A percentile compares a stretch with the other conserved stretches of the same genome.
Conservation (phyloP, 148 eudicot species). For the Rhododendron molle region DNA sequence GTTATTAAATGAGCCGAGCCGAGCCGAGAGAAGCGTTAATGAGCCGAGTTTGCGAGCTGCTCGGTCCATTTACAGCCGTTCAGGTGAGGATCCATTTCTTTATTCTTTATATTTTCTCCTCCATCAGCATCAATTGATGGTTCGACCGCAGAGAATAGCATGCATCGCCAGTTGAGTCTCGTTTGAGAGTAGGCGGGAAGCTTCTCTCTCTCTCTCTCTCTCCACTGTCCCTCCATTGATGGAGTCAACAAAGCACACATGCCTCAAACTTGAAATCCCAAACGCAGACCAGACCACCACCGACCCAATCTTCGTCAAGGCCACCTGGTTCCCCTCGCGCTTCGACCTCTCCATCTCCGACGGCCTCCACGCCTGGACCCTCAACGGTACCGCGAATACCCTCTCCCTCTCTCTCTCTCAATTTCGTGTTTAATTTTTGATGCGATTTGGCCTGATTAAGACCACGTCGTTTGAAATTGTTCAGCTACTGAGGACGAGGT, state of each 20-base stretch:
- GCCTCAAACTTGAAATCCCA: conserved; percentile 49
- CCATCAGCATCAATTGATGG: too few relatives aligned
- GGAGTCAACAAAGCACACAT: conserved; percentile 50
- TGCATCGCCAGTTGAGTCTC: too few relatives aligned
- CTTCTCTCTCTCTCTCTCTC: not conserved
- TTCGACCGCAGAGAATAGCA: too few relatives aligned
- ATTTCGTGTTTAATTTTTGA: not conserved
- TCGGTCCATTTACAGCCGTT: too few relatives aligned
- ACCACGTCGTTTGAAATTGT: not conserved
- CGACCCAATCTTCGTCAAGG: conserved; percentile 58
- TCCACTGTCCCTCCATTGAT: not conserved
- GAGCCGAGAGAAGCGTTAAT: too few relatives aligned
- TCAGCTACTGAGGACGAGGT: conserved; percentile 83
- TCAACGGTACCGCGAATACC: conserved; percentile 35
- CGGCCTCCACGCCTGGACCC: conserved; percentile 64
- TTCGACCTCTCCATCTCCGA: conserved; percentile 65
- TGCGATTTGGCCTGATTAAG: not conserved
- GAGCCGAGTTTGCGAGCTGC: too few relatives aligned
- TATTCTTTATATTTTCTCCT: too few relatives aligned
- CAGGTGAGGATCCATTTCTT: too few relatives aligned
- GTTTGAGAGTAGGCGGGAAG: not conserved
- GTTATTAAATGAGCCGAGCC: too few relatives aligned
- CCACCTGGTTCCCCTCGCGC: conserved; percentile 56
- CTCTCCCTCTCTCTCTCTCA: not conserved
- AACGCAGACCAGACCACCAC: conserved; percentile 11